Evolutionary conservation across 1,284 basidiomycete genomes (phyloP), one percentile per base, ranked within the genome.

Genomic region (Cryptococcus hybrid): DNA sequence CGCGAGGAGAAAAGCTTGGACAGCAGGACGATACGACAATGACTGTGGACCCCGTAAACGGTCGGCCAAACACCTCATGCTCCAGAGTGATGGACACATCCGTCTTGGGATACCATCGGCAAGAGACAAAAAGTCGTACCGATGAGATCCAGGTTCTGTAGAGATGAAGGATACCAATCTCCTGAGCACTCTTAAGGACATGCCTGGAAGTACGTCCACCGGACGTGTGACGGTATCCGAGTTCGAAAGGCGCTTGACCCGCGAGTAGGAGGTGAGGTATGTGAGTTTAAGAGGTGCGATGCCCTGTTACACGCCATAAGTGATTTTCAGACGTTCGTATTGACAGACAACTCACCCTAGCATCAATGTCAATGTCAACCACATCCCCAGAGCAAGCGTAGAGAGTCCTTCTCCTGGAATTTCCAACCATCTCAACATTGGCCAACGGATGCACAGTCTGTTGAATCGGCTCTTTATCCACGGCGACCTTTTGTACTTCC

Each of bases 381-480:
- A 80, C 78, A 66, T 84, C 84, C 2, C 89, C 89, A 18, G 86
- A 86, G 71, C 92, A 95, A 9, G 72, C 65, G 49, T 66, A 75
- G 7, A 80, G 64, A n/a, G 69, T 74, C 44, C 64, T 65, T 82
- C 88, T 69, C 13, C 54, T 63, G 12, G 45, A 46, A 38, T 73
- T 74, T n/a, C 81, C 75, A 35, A 81, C 79, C 68, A 95, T 90
- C 59, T 87, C 84, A 2, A 88, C 91, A 48, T 84, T 84, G 0
- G 92, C 91, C 35, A 90, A 81, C 0, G 90, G 90, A 72, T 93
- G 91, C n/a, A 95, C 88, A 24, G 87, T 83, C 76, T 94, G 90
- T 54, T 88, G 85, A 62, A 91, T 88, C 49, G 84, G 87, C 12
- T 86, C 85, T 12, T 86, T 86, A 48, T 86, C 80, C 13, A 92